Percentiles rank a stretch among this genome's conserved stretches.
phyloP scores from a whole-genome alignment of 441 rosid genomes.

The Pelargonium australe region DNA sequence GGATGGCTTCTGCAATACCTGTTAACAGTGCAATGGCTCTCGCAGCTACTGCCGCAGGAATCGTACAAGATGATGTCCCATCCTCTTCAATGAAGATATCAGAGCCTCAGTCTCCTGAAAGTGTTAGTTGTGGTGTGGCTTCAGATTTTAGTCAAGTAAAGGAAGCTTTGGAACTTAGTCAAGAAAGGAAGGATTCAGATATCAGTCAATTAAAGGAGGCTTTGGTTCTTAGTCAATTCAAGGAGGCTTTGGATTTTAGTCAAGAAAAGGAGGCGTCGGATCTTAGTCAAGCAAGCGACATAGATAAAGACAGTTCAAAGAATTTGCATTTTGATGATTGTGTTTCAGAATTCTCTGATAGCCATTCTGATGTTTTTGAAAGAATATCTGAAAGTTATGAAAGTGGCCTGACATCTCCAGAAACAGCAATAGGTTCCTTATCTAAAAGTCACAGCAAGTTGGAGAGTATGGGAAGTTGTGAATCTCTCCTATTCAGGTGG shows the following conservation, averaged over 20 bases:
- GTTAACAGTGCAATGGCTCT: constrained; percentile 64
- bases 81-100: constrained; percentile 36
- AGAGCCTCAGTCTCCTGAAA: constrained; percentile 63
- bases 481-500: constrained; percentile 65
- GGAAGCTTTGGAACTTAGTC: not conserved
- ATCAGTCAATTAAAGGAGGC: not conserved
- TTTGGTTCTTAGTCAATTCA: constrained; percentile 20
- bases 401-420: constrained; percentile 64
- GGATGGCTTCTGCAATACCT: constrained; percentile 80
- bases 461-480: constrained; percentile 69
- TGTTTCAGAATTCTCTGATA: constrained; percentile 62
- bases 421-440: constrained; percentile 31
- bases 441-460: constrained; percentile 33
- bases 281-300: constrained; percentile 38
- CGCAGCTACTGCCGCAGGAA: constrained; percentile 79
- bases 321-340: constrained; percentile 46
- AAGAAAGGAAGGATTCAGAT: not conserved
- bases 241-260: not conserved
- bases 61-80: constrained; percentile 54
- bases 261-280: not conserved
- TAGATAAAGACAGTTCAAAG: constrained; percentile 51
- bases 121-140: constrained; percentile 54
- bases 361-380: constrained; percentile 46
- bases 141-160: constrained; percentile 45
- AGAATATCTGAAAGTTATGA: constrained; percentile 44